phyloP scores from a whole-genome alignment of 768 basidiomycete genomes.

The Suillus variegatus region DNA sequence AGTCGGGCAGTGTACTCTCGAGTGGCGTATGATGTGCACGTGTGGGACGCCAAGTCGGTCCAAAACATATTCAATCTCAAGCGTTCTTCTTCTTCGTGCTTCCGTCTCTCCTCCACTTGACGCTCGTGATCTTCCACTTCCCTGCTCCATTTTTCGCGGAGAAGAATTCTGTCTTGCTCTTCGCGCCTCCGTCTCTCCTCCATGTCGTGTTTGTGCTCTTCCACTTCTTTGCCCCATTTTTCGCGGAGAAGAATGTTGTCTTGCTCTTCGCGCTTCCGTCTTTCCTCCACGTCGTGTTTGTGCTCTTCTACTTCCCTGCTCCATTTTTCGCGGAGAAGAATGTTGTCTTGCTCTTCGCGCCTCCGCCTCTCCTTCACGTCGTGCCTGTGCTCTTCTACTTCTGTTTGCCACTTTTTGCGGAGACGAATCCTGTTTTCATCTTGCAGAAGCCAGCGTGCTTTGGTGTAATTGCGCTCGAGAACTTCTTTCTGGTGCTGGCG shows the following conservation, averaged over 20 bases:
- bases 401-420: background rate
- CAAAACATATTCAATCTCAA: conserved; percentile 24
- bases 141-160: background rate
- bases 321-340: conserved; percentile 13
- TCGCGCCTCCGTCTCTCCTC: background rate
- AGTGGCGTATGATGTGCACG: conserved; percentile 29
- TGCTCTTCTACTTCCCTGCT: conserved; percentile 20
- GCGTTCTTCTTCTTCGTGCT: conserved; percentile 22
- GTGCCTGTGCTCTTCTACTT: background rate
- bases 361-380: conserved; percentile 19
- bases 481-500: conserved; percentile 18
- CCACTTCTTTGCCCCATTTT: background rate
- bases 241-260: background rate
- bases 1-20: conserved; percentile 32
- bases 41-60: conserved; percentile 17
- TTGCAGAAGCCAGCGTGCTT: conserved; percentile 24
- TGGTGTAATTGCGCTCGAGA: conserved; percentile 10
- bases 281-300: background rate
- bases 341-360: conserved; percentile 11
- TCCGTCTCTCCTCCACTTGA: conserved; percentile 14
- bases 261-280: background rate
- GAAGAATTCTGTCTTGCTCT: background rate
- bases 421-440: conserved; percentile 7
- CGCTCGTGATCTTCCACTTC: background rate
- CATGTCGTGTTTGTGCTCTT: conserved; percentile 7